A percentile compares a stretch with the other conserved stretches of the same genome.
phyloP scores from a whole-genome alignment of 768 basidiomycete species.

The Auricularia sp. region DNA sequence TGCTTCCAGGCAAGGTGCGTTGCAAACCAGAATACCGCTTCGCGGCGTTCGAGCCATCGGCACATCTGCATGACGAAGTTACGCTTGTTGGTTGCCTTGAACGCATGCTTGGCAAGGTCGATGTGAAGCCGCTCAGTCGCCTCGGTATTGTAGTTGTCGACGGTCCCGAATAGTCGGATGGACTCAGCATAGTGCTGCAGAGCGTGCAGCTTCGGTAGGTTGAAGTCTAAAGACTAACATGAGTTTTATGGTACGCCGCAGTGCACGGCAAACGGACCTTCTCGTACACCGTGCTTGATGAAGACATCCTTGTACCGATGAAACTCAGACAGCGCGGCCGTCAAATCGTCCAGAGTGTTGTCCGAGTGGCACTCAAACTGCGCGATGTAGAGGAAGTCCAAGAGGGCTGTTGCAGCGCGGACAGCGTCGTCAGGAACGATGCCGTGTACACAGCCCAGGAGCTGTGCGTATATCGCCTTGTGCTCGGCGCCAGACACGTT shows the following conservation, averaged over 20 bases:
- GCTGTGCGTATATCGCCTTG: conserved; percentile 16
- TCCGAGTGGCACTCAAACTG: background rate
- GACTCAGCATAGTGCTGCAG: conserved; percentile 13
- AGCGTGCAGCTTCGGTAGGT: conserved; percentile 20
- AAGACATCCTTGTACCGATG: conserved; percentile 3
- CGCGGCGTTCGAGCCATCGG: conserved; percentile 24
- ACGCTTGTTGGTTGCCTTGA: conserved; percentile 23
- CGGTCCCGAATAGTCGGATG: conserved; percentile 11
- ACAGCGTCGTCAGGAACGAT: background rate
- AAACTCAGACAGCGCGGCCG: background rate
- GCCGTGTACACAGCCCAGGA: background rate
- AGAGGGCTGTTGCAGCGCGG: background rate
- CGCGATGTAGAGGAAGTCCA: background rate
- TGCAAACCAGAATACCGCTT: conserved; percentile 20
- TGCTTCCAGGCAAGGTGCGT: conserved; percentile 6
- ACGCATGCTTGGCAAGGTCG: conserved; percentile 29
- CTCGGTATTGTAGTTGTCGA: conserved; percentile 21
- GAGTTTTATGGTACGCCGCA: background rate
- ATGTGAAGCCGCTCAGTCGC: conserved; percentile 22
- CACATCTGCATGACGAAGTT: conserved; percentile 32
- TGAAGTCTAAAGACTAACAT: conserved; percentile 6
- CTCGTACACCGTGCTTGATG: conserved; percentile 6
- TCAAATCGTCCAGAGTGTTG: background rate
- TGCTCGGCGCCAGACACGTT: conserved; percentile 27
- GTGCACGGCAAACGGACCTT: too few species aligned